These are phyloP conservation scores for Blastobotrys arbuscula DNA, from an alignment of 1,139 yeast species.

Conservation along the genomic window DNA sequence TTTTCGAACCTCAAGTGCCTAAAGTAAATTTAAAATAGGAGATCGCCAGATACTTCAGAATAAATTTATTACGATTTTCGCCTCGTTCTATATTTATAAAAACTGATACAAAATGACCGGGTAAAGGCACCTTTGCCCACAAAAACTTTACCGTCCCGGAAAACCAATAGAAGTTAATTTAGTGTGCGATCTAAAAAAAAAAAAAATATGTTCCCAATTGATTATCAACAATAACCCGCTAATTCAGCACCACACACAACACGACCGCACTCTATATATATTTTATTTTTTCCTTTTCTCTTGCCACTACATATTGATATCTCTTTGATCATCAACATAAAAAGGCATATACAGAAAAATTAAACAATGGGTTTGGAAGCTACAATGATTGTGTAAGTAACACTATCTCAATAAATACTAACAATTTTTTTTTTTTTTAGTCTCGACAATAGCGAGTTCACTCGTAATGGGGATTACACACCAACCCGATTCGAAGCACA, in stretches of 20 bases:
- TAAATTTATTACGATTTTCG: too few relatives aligned
- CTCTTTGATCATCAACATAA: not conserved
- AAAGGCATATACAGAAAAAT: not conserved
- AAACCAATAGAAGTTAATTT: not conserved
- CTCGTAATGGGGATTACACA: conserved; percentile 92
- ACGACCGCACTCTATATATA: not conserved
- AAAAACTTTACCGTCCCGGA: not conserved
- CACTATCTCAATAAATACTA: not conserved
- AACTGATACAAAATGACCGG: too few relatives aligned
- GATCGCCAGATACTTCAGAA: too few relatives aligned
- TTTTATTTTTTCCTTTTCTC: not conserved
- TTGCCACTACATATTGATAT: not conserved
- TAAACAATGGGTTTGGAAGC: conserved; percentile 83
- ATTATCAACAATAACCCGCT: not conserved
- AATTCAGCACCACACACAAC: not conserved
- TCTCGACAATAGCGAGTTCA: conserved; percentile 91
- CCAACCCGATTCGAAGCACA: conserved; percentile 92
- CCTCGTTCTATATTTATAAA: too few relatives aligned
- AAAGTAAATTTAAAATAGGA: too few relatives aligned
- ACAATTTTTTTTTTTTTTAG: conserved; percentile 23
- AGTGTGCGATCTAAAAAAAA: not conserved
- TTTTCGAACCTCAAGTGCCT: too few relatives aligned
- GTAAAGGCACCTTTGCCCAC: too few relatives aligned
- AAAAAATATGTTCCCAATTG: not conserved
- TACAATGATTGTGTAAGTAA: conserved; percentile 70